These are phyloP conservation scores for Verticillium klebahnii DNA, from an alignment of 2,329 filamentous ascomycete genomes.

Conservation along the genomic window DNA sequence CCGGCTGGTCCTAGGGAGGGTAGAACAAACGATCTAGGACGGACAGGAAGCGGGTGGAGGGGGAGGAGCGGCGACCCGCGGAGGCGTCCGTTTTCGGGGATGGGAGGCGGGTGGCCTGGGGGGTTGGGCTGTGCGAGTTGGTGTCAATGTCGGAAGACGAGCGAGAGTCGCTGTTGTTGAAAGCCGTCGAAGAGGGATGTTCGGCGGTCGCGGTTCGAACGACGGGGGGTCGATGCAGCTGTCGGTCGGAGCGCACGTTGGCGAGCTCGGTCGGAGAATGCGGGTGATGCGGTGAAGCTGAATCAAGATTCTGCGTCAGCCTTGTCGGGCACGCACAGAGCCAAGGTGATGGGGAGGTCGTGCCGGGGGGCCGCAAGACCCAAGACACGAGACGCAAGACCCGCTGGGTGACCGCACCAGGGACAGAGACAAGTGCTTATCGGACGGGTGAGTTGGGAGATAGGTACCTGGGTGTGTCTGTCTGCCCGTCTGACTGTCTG, in stretches of 20 bases:
- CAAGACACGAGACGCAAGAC: background rate
- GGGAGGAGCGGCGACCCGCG: conserved; percentile 39
- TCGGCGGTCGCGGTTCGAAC: background rate
- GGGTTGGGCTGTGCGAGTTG: background rate
- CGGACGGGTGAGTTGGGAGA: background rate
- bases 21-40: conserved; percentile 46
- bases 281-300: conserved; percentile 1
- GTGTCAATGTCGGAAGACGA: background rate
- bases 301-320: conserved; percentile 3
- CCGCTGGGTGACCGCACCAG: background rate
- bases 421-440: background rate
- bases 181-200: background rate
- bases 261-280: background rate
- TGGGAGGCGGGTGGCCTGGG: background rate
- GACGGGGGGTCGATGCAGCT: background rate
- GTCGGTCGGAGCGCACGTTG: background rate
- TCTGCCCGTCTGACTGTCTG: background rate
- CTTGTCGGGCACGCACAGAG: background rate
- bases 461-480: background rate
- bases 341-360: background rate
- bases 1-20: conserved; percentile 40
- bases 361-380: background rate
- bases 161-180: background rate
- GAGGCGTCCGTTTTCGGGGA: conserved; percentile 42
- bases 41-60: conserved; percentile 42